Base-by-base conservation (phyloP, 331 rosid species). In the Rosa hybrid region DNA sequence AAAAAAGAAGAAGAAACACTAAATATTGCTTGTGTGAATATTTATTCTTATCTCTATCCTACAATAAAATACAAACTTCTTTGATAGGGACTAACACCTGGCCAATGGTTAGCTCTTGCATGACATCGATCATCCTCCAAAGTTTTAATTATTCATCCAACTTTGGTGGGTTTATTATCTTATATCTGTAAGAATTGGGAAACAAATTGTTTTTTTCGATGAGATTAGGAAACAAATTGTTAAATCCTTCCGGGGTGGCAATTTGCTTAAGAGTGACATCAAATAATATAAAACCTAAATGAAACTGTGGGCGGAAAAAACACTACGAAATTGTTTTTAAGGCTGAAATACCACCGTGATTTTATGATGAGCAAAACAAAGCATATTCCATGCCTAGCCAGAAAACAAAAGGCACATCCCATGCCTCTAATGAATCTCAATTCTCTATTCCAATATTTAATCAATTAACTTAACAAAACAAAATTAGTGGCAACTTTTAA, bases 361-460 rank as follows among this genome's bases (percentile, higher is more conserved):
- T 38, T 2, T 4, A 46, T n/a, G 30, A 72, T 53, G 78, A 70
- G 12, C 81, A 64, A 14, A 16, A 45, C 21, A 65, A 16, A 30
- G 71, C 71, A 34, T 3, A 65, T 65, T 0, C 45, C 70, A 65
- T 16, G 70, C 70, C 70, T 30, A 14, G 45, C 45, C n/a, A 14
- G 5, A 30, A 16, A 65, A 6, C 45, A 34, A 17, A 60, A 54
- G 76, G 85, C 86, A 49, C 77, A 74, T 71, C 75, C 44, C 75
- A 60, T 62, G 91, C 86, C 53, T 21, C 71, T 34, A 64, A 6
- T 46, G 18, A 13, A 4, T 54, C 68, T 13, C 68, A 20, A 54
- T 60, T 44, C 17, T 64, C 8, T 65, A 65, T 18, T 34, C 21
- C 11, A 34, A 38, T 65, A 34, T 27, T 67, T 67, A 67, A 67